Conservation (phyloP, 2,329 filamentous ascomycete genomes). For the Arachnomyces sp. region DNA sequence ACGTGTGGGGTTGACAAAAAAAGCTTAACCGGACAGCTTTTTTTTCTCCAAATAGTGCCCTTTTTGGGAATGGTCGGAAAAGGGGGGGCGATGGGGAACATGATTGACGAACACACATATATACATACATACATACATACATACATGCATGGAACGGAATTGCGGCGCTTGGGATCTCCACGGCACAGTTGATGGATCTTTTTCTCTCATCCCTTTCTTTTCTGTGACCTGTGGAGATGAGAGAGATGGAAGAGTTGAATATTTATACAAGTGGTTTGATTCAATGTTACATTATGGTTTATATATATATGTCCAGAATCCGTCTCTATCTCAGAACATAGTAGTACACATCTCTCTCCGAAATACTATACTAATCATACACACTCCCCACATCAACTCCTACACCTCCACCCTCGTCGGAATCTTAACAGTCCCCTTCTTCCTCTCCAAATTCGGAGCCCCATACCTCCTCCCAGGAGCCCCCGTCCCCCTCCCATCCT, state of each 20-base stretch:
- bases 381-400: conserved; percentile 4
- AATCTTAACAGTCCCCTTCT: conserved; percentile 56
- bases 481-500: conserved; percentile 43
- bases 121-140: too few relatives aligned
- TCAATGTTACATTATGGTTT: conserved; percentile 7
- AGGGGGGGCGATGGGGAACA: too few relatives aligned
- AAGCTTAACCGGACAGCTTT: too few relatives aligned
- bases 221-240: too few relatives aligned
- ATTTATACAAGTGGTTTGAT: neutral
- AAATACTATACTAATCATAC: neutral
- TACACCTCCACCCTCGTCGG: conserved; percentile 49
- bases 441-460: conserved; percentile 53
- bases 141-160: too few relatives aligned
- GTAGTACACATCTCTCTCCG: neutral
- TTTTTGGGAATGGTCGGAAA: too few relatives aligned
- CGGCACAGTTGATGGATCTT: too few relatives aligned
- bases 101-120: too few relatives aligned
- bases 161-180: too few relatives aligned
- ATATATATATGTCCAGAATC: conserved; percentile 18
- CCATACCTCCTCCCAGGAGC: conserved; percentile 55
- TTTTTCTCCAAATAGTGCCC: too few relatives aligned
- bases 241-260: neutral
- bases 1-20: too few relatives aligned
- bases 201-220: too few relatives aligned
- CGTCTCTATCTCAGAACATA: conserved; percentile 15